phyloP scores from a whole-genome alignment of 306 rosid species.

The Mucuna pruriens region DNA sequence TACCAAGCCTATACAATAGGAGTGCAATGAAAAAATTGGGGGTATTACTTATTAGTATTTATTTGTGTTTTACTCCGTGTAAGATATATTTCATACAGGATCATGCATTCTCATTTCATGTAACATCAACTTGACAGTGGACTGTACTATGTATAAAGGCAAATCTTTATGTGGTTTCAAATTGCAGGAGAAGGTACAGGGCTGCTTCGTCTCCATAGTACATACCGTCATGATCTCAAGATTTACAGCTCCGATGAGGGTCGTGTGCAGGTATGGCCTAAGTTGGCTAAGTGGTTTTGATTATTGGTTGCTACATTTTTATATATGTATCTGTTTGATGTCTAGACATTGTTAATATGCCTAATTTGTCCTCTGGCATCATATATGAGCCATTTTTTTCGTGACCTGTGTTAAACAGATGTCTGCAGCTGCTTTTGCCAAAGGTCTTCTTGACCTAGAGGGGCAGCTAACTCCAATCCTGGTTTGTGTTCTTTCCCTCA shows the following conservation, averaged over 20 bases:
- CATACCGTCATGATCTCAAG: conserved; percentile 96
- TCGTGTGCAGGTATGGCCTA: conserved; percentile 89
- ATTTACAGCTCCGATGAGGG: conserved; percentile 99
- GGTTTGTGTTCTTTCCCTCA: conserved; percentile 60
- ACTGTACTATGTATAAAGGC: conserved; percentile 28
- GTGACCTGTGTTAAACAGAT: conserved; percentile 63
- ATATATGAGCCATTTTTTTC: conserved; percentile 35
- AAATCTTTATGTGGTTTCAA: conserved; percentile 38
- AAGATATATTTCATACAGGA: conserved; percentile 13
- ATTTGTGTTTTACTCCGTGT: not conserved
- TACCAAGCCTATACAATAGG: no score
- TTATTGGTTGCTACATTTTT: conserved; percentile 8
- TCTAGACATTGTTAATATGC: conserved; percentile 20
- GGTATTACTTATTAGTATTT: not conserved
- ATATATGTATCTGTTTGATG: conserved; percentile 13
- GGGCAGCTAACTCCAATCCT: conserved; percentile 96
- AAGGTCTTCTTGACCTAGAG: conserved; percentile 98
- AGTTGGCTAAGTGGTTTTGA: conserved; percentile 19
- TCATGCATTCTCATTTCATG: conserved; percentile 22
- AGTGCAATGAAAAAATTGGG: no score
- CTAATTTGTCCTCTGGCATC: conserved; percentile 37
- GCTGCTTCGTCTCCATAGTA: conserved; percentile 96
- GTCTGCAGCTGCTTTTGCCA: conserved; percentile 99
- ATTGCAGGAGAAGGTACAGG: conserved; percentile 96
- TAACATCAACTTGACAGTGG: conserved; percentile 33